A percentile compares a stretch with the other conserved stretches of the same genome.
Conservation (phyloP, 2,329 filamentous ascomycete species). For the Arthrobotrys megalospora region DNA sequence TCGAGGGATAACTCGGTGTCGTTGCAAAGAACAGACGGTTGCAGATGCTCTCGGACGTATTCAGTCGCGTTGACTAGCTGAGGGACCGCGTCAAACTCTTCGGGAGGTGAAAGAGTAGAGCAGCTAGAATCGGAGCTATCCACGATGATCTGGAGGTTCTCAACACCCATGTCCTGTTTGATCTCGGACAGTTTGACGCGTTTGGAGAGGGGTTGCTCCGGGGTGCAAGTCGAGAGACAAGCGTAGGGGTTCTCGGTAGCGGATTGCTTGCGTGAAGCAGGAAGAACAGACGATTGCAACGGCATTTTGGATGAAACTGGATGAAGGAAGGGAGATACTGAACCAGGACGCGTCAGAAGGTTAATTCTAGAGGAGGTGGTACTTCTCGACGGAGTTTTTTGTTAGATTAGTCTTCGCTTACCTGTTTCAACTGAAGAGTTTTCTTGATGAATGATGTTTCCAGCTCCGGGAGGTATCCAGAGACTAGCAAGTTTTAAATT, state of each 20-base stretch:
- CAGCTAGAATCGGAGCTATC: conserved; percentile 8
- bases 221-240: not conserved
- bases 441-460: not conserved
- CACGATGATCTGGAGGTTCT: not conserved
- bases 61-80: conserved; percentile 6
- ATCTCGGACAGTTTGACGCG: conserved; percentile 6
- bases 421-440: too few relatives aligned
- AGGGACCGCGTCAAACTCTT: conserved; percentile 10
- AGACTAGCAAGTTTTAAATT: not conserved
- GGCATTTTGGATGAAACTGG: not conserved
- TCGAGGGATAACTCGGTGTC: conserved; percentile 1
- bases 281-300: not conserved
- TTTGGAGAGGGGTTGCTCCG: not conserved
- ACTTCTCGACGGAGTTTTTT: too few relatives aligned
- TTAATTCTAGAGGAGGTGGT: too few relatives aligned
- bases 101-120: conserved; percentile 19
- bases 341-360: not conserved
- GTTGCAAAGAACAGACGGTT: not conserved
- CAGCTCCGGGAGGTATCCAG: not conserved
- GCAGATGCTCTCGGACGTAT: conserved; percentile 18
- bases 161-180: conserved; percentile 2
- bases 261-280: not conserved
- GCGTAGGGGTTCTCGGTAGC: not conserved
- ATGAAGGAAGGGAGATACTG: not conserved
- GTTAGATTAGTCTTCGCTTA: too few relatives aligned